Evolutionary conservation across 257 asterid species (phyloP).

Genomic region (Apocynum venetum): DNA sequence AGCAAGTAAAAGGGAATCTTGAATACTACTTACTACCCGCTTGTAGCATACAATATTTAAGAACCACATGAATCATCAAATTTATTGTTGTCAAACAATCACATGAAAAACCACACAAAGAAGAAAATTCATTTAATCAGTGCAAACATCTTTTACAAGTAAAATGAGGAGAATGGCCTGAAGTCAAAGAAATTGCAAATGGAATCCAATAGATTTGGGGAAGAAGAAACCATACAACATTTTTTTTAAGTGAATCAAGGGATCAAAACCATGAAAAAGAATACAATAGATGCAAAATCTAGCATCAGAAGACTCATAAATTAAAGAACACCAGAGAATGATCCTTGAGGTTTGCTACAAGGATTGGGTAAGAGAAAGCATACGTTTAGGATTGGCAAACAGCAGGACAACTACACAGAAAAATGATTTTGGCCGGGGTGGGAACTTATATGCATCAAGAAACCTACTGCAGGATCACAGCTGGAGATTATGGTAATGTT

Average conservation of each 20-base stretch:
- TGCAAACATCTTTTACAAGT: background rate
- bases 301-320: background rate
- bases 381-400: background rate
- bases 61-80: background rate
- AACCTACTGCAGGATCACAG: background rate
- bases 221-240: background rate
- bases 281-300: background rate
- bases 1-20: background rate
- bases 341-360: background rate
- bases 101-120: background rate
- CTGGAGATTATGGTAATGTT: background rate
- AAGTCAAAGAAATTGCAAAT: background rate
- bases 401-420: background rate
- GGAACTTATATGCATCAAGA: background rate
- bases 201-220: background rate
- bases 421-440: background rate
- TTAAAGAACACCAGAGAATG: background rate
- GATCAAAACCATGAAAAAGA: background rate
- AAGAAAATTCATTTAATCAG: background rate
- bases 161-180: slow-evolving; percentile 4
- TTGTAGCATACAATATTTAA: background rate
- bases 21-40: background rate
- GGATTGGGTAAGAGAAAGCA: background rate
- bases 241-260: background rate
- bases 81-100: background rate